Evolutionary conservation across 805 yeast genomes (phyloP).

Genomic region (Pichia nakasei): DNA sequence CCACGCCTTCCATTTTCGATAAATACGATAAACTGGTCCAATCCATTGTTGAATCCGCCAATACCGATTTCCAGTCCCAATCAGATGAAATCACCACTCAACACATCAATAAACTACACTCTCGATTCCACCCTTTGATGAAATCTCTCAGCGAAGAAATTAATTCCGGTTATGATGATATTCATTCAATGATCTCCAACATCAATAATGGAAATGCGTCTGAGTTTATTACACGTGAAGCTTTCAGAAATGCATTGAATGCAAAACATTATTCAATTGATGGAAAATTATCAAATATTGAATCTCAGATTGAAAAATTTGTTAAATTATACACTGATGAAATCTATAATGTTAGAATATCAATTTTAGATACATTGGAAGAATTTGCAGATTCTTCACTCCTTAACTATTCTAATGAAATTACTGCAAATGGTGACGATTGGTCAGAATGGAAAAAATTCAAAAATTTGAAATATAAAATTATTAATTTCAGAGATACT

Average conservation of each 20-base stretch:
- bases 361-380: conserved; percentile 58
- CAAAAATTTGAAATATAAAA: conserved; percentile 44
- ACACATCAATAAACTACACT: conserved; percentile 22
- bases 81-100: conserved; percentile 24
- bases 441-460: conserved; percentile 57
- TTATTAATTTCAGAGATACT: conserved; percentile 47
- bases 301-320: conserved; percentile 22
- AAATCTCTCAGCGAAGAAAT: conserved; percentile 25
- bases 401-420: conserved; percentile 52
- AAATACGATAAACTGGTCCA: conserved; percentile 27
- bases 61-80: conserved; percentile 31
- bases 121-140: conserved; percentile 27
- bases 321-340: conserved; percentile 28
- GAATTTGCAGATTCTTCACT: conserved; percentile 65
- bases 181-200: conserved; percentile 18
- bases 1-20: conserved; percentile 14
- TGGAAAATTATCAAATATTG: conserved; percentile 25
- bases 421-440: conserved; percentile 36
- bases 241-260: conserved; percentile 35
- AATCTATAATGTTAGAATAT: conserved; percentile 26
- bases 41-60: conserved; percentile 31
- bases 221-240: conserved; percentile 37
- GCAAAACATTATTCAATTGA: conserved; percentile 25
- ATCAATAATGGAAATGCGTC: conserved; percentile 15
- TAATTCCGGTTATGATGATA: conserved; percentile 21